Evolutionary conservation across 2,329 filamentous ascomycete genomes (phyloP), one percentile per base, ranked within the genome.

Genomic region (Fusarium neocosmosporiellum): DNA sequence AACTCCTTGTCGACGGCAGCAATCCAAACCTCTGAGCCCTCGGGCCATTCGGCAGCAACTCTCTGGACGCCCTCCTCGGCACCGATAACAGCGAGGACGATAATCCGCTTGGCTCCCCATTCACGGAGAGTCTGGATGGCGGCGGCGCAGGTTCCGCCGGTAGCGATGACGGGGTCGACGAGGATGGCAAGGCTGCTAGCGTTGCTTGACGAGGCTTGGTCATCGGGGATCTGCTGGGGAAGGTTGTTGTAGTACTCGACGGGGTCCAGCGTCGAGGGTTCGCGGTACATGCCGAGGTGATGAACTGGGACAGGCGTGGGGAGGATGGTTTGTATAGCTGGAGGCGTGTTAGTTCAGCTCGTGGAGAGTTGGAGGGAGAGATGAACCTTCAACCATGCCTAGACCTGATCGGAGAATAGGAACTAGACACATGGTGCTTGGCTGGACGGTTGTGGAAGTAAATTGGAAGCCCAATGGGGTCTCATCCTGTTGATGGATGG

Each of bases 231-330:
- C 83, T 94, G 92, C 83, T 94, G 92, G 37, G 95, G 95, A 22
- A 98, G 91, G 83, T 98, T 98, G 87, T 98, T 98, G 89, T 98
- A 98, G 88, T 98, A 98, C 84, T 98, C 95, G 66, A 98, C 95
- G 4, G 95, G 94, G 78, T 94, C 91, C 65, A 98, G 91, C 50
- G 94, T 96, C 65, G 90, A 90, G 68, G 93, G 94, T 81, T 98
- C 95, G 79, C 95, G 94, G 87, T 96, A 98, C 79, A 98, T 92
- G 74, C 96, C 96, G 9, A 98, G 92, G 81, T 98, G 96, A 85
- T 98, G 95, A 72, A 98, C 90, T 8, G 95, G 92, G 34, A 96
- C 93, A 16, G 94, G 89, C 39, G 83, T 80, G 20, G 96, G 95
- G 67, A 98, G 94, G 77, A 98, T 88, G 31, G 91, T 91, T 84